Evolutionary conservation across 169 alveolate genomes (phyloP).

Genomic region (Sarcocystis neurona): DNA sequence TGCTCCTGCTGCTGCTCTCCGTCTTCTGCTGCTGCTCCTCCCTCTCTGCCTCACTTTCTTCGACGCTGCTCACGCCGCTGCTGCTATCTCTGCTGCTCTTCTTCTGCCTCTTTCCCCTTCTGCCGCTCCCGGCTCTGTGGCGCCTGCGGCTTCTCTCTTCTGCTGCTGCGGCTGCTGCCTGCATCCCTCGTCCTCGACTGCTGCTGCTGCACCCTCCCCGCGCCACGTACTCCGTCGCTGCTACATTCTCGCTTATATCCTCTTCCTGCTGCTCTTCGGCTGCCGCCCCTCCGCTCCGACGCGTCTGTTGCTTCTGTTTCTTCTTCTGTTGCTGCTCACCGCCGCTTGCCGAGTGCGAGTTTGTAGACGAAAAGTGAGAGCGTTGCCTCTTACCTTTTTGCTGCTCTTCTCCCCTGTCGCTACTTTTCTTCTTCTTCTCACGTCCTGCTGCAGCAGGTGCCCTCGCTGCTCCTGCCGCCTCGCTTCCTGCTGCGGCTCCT

Average conservation of each 20-base stretch:
- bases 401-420: background rate
- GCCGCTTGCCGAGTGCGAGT: background rate
- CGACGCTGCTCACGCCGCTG: background rate
- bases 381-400: slow-evolving; percentile 4
- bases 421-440: background rate
- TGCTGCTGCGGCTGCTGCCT: background rate
- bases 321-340: background rate
- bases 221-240: slow-evolving; percentile 14
- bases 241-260: background rate
- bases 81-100: background rate
- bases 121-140: background rate
- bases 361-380: too few species aligned
- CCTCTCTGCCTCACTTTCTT: background rate
- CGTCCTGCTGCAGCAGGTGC: background rate
- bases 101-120: slow-evolving; percentile 7
- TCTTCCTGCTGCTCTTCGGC: slow-evolving; percentile 1
- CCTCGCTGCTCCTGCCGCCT: background rate
- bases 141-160: background rate
- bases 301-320: background rate
- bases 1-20: background rate
- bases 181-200: background rate
- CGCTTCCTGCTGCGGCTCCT: slow-evolving; percentile 13
- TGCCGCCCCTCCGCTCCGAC: background rate
- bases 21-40: background rate
- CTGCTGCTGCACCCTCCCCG: background rate